Conservation (phyloP, 345 rosid genomes). For the Durio zibethinus region DNA sequence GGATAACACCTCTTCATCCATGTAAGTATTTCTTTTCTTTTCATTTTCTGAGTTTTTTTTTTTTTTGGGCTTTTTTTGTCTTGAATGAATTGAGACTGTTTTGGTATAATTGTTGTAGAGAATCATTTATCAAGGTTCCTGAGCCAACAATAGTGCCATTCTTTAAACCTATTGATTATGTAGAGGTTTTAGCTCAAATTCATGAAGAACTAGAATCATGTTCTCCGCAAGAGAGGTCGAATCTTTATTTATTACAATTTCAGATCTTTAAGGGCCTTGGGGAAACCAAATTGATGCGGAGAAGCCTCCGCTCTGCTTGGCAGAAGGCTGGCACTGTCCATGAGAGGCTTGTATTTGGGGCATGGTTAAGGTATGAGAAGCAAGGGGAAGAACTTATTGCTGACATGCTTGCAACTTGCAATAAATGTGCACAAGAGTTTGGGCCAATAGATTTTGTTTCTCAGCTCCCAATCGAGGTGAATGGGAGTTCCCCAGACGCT, state of each 20-base stretch:
- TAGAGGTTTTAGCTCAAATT: conserved; percentile 92
- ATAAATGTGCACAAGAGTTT: conserved; percentile 67
- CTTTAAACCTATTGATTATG: conserved; percentile 85
- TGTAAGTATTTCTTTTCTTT: conserved; percentile 45
- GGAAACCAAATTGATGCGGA: conserved; percentile 76
- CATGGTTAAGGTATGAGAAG: conserved; percentile 88
- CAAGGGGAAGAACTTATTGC: conserved; percentile 85
- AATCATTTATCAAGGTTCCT: conserved; percentile 90
- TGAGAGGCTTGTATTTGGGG: conserved; percentile 83
- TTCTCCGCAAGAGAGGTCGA: conserved; percentile 54
- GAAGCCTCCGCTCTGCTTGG: conserved; percentile 94
- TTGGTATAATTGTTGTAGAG: conserved; percentile 50
- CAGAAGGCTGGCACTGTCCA: conserved; percentile 75
- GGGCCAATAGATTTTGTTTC: conserved; percentile 69
- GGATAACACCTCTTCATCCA: conserved; percentile 51
- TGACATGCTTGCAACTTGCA: conserved; percentile 75
- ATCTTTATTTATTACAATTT: conserved; percentile 70
- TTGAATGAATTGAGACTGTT: conserved; percentile 12
- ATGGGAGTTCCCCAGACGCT: conserved; percentile 34
- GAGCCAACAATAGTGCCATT: conserved; percentile 71
- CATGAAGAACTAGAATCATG: conserved; percentile 96
- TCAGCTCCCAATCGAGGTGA: conserved; percentile 36
- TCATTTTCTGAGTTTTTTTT: not conserved
- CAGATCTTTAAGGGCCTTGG: conserved; percentile 93
- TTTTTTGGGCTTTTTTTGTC: not conserved